Percentiles rank a stretch among this genome's conserved stretches.
Evolutionary conservation across 257 asterid species (phyloP).

Genomic region (Voacanga thouarsii): DNA sequence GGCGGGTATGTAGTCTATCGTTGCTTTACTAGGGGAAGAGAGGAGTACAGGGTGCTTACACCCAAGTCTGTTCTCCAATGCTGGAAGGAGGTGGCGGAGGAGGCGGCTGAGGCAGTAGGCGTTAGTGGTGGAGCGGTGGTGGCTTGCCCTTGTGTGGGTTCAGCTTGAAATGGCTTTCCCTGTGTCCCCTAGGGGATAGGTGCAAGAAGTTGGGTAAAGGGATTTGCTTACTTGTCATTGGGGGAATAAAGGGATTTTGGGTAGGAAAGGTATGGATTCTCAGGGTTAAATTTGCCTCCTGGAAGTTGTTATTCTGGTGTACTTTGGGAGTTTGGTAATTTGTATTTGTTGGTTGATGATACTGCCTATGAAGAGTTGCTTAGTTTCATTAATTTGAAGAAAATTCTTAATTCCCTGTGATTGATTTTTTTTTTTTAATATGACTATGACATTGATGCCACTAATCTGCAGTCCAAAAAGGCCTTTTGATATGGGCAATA

Average conservation of each 20-base stretch:
- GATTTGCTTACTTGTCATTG: not conserved
- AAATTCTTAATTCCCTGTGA: too few relatives aligned
- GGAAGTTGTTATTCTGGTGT: not conserved
- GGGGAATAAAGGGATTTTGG: not conserved
- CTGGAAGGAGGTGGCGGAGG: slow-evolving; percentile 24
- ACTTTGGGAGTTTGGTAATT: not conserved
- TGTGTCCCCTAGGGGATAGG: not conserved
- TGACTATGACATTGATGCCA: too few relatives aligned
- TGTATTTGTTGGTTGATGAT: not conserved
- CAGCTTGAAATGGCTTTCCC: not conserved
- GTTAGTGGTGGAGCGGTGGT: not conserved
- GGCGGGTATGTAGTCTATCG: slow-evolving; percentile 27
- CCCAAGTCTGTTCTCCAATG: slow-evolving; percentile 19
- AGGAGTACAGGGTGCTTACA: not conserved
- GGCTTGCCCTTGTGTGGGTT: slow-evolving; percentile 7
- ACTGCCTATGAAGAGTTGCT: too few relatives aligned
- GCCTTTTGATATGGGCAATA: too few relatives aligned
- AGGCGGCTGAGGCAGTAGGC: slow-evolving; percentile 12
- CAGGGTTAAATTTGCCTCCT: too few relatives aligned
- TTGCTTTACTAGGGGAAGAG: slow-evolving; percentile 17
- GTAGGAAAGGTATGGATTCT: not conserved
- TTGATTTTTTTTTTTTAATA: too few relatives aligned
- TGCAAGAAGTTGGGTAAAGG: not conserved
- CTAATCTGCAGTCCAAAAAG: too few relatives aligned
- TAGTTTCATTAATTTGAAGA: too few relatives aligned